Evolutionary conservation across 2,329 filamentous ascomycete genomes (phyloP).

Genomic region (Penicillium sp.): DNA sequence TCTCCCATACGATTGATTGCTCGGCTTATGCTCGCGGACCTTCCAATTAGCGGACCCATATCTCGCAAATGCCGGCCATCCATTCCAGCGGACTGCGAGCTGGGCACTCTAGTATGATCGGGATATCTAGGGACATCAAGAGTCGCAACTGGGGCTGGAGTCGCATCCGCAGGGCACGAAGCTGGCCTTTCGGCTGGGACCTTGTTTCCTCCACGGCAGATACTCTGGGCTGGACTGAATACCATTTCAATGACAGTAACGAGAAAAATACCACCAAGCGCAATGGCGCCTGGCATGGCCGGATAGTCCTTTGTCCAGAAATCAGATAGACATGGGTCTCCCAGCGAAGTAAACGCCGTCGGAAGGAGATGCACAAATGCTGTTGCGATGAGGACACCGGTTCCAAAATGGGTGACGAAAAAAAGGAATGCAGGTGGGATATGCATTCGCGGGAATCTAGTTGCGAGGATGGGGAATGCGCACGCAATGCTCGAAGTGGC

Average conservation of each 20-base stretch:
- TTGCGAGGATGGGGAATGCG: constrained; percentile 64
- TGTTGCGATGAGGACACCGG: constrained; percentile 80
- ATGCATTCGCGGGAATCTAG: constrained; percentile 55
- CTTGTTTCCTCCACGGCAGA: constrained; percentile 21
- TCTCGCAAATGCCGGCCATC: constrained; percentile 23
- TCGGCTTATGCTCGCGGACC: constrained; percentile 29
- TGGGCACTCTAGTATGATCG: background rate
- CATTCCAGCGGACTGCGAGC: background rate
- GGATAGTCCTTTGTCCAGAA: constrained; percentile 48
- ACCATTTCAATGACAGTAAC: constrained; percentile 56
- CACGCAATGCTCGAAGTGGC: constrained; percentile 55
- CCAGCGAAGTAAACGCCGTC: constrained; percentile 55
- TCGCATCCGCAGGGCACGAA: background rate
- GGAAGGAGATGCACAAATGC: constrained; percentile 76
- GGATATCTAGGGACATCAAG: background rate
- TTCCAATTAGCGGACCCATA: constrained; percentile 25
- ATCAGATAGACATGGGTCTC: constrained; percentile 52
- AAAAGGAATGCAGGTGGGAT: constrained; percentile 48
- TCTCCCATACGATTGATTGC: constrained; percentile 27
- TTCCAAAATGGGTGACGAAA: constrained; percentile 69
- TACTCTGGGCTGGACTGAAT: constrained; percentile 41
- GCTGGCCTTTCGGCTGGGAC: background rate
- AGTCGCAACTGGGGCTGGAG: background rate
- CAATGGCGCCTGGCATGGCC: constrained; percentile 49
- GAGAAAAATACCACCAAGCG: constrained; percentile 44